Conservation (phyloP, 768 basidiomycete genomes). For the Suillus subluteus region DNA sequence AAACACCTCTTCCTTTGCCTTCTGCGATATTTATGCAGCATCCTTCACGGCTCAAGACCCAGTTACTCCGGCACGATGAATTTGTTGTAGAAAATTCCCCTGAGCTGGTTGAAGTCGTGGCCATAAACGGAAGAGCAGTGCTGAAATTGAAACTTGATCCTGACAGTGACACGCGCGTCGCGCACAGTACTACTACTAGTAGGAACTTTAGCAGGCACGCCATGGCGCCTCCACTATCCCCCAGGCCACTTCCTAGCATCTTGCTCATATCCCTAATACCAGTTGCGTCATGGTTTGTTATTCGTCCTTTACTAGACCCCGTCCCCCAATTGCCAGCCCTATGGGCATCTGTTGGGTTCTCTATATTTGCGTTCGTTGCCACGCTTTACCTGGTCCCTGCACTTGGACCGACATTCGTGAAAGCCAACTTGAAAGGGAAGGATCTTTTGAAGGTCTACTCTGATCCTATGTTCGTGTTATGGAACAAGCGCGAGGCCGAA, state of each 20-base stretch:
- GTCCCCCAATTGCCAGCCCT: slow-evolving; percentile 71
- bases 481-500: neutral
- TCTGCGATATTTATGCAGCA: slow-evolving; percentile 49
- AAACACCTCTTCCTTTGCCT: slow-evolving; percentile 66
- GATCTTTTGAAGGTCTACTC: slow-evolving; percentile 86
- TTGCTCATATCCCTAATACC: slow-evolving; percentile 66
- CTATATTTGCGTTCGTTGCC: slow-evolving; percentile 78
- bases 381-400: slow-evolving; percentile 82
- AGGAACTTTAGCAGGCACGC: slow-evolving; percentile 8
- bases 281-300: slow-evolving; percentile 71
- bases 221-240: slow-evolving; percentile 33
- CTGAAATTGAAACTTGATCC: neutral
- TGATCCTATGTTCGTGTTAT: slow-evolving; percentile 62
- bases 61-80: neutral
- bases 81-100: neutral
- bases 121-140: slow-evolving; percentile 19
- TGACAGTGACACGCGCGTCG: neutral
- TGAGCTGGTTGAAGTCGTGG: slow-evolving; percentile 14
- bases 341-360: slow-evolving; percentile 81
- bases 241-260: slow-evolving; percentile 55
- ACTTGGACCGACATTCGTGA: slow-evolving; percentile 78
- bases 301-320: slow-evolving; percentile 73
- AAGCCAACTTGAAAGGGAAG: slow-evolving; percentile 80
- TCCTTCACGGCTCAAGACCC: slow-evolving; percentile 47
- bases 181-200: neutral